These are phyloP conservation scores for Phellinidium pouzarii DNA, from an alignment of 1,284 basidiomycete species.

Conservation along the genomic window DNA sequence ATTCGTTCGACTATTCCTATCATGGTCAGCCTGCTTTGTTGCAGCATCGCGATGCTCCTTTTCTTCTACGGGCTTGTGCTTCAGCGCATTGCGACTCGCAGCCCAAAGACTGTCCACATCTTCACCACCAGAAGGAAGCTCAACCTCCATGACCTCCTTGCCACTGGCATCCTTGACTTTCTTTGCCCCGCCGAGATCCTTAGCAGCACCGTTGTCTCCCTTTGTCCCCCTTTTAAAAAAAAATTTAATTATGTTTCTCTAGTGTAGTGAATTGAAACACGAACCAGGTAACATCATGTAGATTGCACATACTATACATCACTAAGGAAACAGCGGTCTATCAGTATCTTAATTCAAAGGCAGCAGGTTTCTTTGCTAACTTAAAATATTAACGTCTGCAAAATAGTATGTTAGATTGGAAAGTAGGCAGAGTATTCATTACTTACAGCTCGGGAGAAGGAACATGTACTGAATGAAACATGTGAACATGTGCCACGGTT, in stretches of 20 bases:
- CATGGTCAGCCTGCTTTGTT: constrained; percentile 84
- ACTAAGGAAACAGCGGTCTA: constrained; percentile 31
- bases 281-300: constrained; percentile 83
- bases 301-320: constrained; percentile 89
- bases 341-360: background rate
- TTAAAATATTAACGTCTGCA: constrained; percentile 82
- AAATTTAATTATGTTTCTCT: constrained; percentile 8
- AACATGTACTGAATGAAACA: constrained; percentile 83
- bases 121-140: constrained; percentile 72
- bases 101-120: constrained; percentile 85
- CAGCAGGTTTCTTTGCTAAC: constrained; percentile 29
- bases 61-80: constrained; percentile 56
- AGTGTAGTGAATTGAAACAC: constrained; percentile 15
- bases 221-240: constrained; percentile 73
- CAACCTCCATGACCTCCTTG: constrained; percentile 81
- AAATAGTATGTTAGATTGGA: constrained; percentile 16
- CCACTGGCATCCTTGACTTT: constrained; percentile 79
- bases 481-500: constrained; percentile 94
- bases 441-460: constrained; percentile 65
- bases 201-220: constrained; percentile 79
- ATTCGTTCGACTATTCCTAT: constrained; percentile 77
- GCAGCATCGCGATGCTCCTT: constrained; percentile 82
- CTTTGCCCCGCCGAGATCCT: constrained; percentile 85
- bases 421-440: background rate
- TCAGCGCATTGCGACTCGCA: constrained; percentile 62